Conservation (phyloP, 129 eudicot genomes). For the Saussurea involucrata region DNA sequence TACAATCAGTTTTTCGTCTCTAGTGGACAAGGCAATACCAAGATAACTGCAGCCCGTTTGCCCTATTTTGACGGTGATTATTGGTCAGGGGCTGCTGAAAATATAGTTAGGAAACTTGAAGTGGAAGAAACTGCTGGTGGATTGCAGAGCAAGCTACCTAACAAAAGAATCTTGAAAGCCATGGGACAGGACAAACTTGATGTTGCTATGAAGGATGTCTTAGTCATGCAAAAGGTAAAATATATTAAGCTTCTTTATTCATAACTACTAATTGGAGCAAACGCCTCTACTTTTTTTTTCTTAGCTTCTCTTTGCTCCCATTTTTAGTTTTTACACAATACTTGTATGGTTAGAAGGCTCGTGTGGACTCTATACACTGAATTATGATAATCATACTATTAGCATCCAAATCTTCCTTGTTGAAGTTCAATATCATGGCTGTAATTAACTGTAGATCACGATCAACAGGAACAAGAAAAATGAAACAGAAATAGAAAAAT, state of each 20-base stretch:
- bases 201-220: slow-evolving; percentile 57
- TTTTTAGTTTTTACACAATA: background rate
- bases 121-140: slow-evolving; percentile 49
- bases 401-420: background rate
- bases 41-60: slow-evolving; percentile 76
- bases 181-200: slow-evolving; percentile 63
- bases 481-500: background rate
- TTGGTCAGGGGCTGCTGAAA: slow-evolving; percentile 78
- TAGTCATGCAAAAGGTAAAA: slow-evolving; percentile 72
- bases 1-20: slow-evolving; percentile 64
- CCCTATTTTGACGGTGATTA: slow-evolving; percentile 89
- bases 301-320: background rate
- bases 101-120: slow-evolving; percentile 43
- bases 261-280: background rate
- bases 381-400: too few species aligned
- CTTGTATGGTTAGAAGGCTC: background rate
- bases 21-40: slow-evolving; percentile 36
- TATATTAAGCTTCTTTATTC: background rate
- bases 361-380: too few species aligned
- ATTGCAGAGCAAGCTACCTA: slow-evolving; percentile 39
- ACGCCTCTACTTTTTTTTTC: background rate
- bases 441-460: background rate
- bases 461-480: background rate
- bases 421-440: background rate
- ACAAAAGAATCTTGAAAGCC: slow-evolving; percentile 60